Conservation (phyloP, 345 rosid species). For the Alliaria petiolata region DNA sequence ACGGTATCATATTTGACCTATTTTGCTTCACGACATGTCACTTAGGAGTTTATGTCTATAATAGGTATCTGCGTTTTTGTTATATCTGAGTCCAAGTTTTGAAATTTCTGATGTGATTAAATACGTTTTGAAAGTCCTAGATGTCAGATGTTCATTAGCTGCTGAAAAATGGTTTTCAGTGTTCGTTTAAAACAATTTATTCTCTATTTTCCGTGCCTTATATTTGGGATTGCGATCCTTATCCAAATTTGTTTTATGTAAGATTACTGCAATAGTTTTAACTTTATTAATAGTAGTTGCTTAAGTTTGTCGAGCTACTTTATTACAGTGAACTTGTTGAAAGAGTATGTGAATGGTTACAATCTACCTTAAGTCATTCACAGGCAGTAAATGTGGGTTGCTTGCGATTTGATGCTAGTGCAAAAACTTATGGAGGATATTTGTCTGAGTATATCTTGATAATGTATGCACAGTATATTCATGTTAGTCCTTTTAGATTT, state of each 20-base stretch:
- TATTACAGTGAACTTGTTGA: background rate
- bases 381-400: background rate
- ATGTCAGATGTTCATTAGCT: constrained; percentile 1
- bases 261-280: background rate
- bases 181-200: background rate
- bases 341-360: constrained; percentile 4
- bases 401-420: constrained; percentile 13
- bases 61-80: constrained; percentile 35
- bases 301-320: background rate
- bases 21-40: background rate
- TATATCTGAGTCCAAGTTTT: background rate
- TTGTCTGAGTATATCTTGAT: background rate
- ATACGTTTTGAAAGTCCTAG: background rate
- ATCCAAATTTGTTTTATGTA: background rate
- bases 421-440: constrained; percentile 10
- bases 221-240: background rate
- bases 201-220: background rate
- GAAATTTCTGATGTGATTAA: background rate
- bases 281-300: background rate
- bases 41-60: background rate
- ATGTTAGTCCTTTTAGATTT: background rate
- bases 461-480: background rate
- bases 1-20: background rate
- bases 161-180: background rate
- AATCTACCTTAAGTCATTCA: background rate